Evolutionary conservation across 1,284 basidiomycete genomes (phyloP).

Genomic region (Athelia sp.): DNA sequence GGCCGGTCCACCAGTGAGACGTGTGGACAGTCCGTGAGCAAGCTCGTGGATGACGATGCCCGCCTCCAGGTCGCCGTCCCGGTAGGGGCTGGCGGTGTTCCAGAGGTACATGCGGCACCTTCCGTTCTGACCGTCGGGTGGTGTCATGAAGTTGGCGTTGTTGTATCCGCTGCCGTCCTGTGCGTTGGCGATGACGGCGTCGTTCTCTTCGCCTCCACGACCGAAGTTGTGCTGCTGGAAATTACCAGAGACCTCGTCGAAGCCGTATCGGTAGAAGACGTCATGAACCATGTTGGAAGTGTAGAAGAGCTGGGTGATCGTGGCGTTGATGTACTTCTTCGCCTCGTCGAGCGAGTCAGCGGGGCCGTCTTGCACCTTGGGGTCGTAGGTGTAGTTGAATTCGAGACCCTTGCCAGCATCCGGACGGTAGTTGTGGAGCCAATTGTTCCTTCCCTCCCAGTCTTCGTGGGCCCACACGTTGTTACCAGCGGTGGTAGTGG

Average conservation of each 20-base stretch:
- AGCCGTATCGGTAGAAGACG: conserved; percentile 79
- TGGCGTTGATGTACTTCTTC: conserved; percentile 79
- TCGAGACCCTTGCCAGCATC: conserved; percentile 46
- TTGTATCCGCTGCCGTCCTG: conserved; percentile 93
- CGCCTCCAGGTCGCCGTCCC: conserved; percentile 93
- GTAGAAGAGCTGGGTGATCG: conserved; percentile 90
- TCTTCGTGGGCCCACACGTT: conserved; percentile 91
- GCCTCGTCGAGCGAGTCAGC: conserved; percentile 58
- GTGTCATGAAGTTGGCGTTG: conserved; percentile 84
- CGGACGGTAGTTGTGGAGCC: conserved; percentile 79
- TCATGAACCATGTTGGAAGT: conserved; percentile 84
- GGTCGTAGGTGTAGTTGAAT: conserved; percentile 74
- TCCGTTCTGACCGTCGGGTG: conserved; percentile 71
- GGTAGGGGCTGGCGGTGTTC: conserved; percentile 85
- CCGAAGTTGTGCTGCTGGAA: conserved; percentile 98
- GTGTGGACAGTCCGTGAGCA: conserved; percentile 87
- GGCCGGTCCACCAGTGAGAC: conserved; percentile 89
- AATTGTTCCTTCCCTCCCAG: conserved; percentile 79
- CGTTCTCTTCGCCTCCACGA: conserved; percentile 79
- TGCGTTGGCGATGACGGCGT: conserved; percentile 91
- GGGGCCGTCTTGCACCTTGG: conserved; percentile 40
- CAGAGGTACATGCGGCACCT: conserved; percentile 97
- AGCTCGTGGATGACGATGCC: conserved; percentile 92
- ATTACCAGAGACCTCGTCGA: conserved; percentile 89
- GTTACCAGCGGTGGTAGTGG: conserved; percentile 85